phyloP scores from a whole-genome alignment of 2,329 filamentous ascomycete genomes.

The Sporothrix inflata region DNA sequence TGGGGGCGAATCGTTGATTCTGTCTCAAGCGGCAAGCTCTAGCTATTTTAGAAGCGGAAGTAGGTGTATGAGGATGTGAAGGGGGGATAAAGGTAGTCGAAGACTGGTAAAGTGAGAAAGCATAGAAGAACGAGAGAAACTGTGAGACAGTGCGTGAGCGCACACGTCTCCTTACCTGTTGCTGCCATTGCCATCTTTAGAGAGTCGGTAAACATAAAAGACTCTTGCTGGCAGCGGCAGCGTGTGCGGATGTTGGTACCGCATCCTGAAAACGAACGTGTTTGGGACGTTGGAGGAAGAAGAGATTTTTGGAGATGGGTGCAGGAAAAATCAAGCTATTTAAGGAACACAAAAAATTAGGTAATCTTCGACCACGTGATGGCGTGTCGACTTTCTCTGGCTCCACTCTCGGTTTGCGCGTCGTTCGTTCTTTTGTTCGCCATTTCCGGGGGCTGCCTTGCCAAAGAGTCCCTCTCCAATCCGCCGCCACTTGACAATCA shows the following conservation, averaged over 20 bases:
- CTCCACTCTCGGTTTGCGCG: conserved; percentile 14
- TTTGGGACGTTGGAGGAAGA: conserved; percentile 7
- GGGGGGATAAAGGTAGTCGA: background rate
- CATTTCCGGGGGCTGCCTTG: background rate
- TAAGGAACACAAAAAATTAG: background rate
- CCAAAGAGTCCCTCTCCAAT: background rate
- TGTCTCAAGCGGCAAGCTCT: conserved; percentile 64
- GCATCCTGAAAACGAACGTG: background rate
- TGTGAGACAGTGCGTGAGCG: background rate
- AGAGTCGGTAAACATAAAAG: background rate
- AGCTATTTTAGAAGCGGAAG: conserved; percentile 63
- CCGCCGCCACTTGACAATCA: background rate
- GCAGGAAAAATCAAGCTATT: background rate
- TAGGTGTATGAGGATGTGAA: background rate
- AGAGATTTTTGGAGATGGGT: background rate
- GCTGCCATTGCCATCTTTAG: conserved; percentile 1
- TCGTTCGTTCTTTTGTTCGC: background rate
- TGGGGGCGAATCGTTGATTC: conserved; percentile 42
- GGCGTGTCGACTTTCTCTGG: background rate
- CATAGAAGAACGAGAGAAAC: background rate
- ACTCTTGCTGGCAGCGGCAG: background rate
- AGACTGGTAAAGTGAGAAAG: background rate
- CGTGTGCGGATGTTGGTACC: background rate
- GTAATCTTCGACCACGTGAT: conserved; percentile 13
- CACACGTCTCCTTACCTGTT: background rate